phyloP scores from a whole-genome alignment of 73 alveolate species.

The Uronychia setigera region DNA sequence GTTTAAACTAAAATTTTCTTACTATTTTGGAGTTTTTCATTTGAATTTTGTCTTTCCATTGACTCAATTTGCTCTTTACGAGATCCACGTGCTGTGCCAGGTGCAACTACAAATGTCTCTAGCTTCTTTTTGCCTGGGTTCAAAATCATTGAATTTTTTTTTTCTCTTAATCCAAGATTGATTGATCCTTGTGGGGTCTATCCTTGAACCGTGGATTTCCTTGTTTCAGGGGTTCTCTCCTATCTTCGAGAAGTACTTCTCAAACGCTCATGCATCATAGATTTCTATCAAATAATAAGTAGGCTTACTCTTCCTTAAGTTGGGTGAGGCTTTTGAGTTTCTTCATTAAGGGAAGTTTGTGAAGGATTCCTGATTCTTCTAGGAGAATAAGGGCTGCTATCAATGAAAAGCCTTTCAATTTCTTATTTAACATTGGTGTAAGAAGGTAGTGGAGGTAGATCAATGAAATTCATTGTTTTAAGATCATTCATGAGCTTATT shows the following conservation, averaged over 20 bases:
- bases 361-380: neutral
- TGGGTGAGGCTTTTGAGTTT: neutral
- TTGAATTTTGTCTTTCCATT: neutral
- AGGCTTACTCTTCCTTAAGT: neutral
- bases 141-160: neutral
- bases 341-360: neutral
- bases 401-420: neutral
- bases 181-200: neutral
- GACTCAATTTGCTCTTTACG: neutral
- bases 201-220: neutral
- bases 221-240: neutral
- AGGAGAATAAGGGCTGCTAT: neutral
- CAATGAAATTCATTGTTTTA: neutral
- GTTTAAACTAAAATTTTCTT: neutral
- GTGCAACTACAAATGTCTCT: neutral
- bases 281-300: neutral
- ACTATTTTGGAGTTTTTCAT: neutral
- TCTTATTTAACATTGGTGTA: neutral
- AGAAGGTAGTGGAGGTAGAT: neutral
- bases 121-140: neutral
- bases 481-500: neutral
- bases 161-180: neutral
- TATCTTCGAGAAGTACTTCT: neutral
- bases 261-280: neutral
- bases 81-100: neutral